phyloP scores from a whole-genome alignment of 345 rosid species.

The Syzygium jambos region DNA sequence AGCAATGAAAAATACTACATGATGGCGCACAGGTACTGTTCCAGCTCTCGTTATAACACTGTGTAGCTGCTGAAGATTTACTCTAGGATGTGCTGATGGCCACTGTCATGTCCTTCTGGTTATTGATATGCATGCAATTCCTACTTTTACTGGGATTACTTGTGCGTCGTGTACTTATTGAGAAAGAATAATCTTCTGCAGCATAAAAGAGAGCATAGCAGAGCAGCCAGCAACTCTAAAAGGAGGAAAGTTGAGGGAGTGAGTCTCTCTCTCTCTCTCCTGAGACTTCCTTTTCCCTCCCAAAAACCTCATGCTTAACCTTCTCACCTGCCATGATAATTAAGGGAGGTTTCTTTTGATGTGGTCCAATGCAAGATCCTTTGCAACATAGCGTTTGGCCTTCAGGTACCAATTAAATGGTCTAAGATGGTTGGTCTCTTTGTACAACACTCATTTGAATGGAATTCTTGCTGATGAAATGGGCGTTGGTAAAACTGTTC shows the following conservation, averaged over 20 bases:
- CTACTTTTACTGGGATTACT: not conserved
- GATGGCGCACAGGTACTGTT: slow-evolving; percentile 87
- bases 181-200: slow-evolving; percentile 22
- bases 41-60: not conserved
- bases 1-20: slow-evolving; percentile 91
- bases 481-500: slow-evolving; percentile 98
- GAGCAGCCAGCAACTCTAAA: slow-evolving; percentile 70
- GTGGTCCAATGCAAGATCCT: not conserved
- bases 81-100: not conserved
- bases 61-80: not conserved
- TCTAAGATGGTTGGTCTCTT: slow-evolving; percentile 82
- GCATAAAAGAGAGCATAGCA: slow-evolving; percentile 72
- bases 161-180: not conserved
- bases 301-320: not conserved
- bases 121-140: not conserved
- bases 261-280: slow-evolving; percentile 16
- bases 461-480: slow-evolving; percentile 97
- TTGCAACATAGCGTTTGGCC: not conserved
- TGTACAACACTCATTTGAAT: slow-evolving; percentile 81
- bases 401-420: slow-evolving; percentile 95
- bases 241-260: slow-evolving; percentile 93
- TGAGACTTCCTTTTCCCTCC: not conserved
- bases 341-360: not conserved
- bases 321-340: not conserved
- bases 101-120: not conserved